Evolutionary conservation across 2,329 filamentous ascomycete species (phyloP).

Genomic region (Colletotrichum godetiae): DNA sequence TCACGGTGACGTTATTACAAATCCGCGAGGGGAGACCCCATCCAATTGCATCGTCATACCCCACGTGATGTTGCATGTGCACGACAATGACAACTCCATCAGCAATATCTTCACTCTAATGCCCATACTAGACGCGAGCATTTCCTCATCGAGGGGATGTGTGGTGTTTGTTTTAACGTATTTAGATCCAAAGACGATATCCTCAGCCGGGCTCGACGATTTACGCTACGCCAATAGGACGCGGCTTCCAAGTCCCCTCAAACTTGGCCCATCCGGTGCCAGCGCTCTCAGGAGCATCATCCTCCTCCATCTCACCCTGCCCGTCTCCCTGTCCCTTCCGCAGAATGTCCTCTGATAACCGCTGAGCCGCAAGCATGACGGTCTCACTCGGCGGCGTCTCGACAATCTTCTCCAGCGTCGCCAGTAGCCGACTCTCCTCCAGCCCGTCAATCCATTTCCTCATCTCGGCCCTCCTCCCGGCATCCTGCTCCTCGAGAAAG

Average conservation of each 20-base stretch:
- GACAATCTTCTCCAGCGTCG: slow-evolving; percentile 52
- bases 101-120: background rate
- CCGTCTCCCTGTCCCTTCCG: slow-evolving; percentile 37
- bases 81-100: background rate
- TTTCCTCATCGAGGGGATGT: too few species aligned
- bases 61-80: slow-evolving; percentile 18
- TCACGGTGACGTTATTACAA: slow-evolving; percentile 34
- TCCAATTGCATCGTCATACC: slow-evolving; percentile 10
- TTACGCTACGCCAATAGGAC: slow-evolving; percentile 67
- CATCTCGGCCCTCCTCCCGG: slow-evolving; percentile 40
- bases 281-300: slow-evolving; percentile 29
- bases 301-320: slow-evolving; percentile 3
- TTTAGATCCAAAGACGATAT: background rate
- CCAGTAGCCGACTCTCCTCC: slow-evolving; percentile 50
- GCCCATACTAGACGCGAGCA: too few species aligned
- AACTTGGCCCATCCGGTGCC: slow-evolving; percentile 60
- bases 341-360: slow-evolving; percentile 55
- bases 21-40: background rate
- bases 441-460: slow-evolving; percentile 48
- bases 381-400: slow-evolving; percentile 54
- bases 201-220: too few species aligned
- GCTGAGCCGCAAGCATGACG: slow-evolving; percentile 56
- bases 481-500: slow-evolving; percentile 51
- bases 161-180: background rate
- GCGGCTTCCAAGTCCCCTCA: slow-evolving; percentile 65